A percentile compares a stretch with the other conserved stretches of the same genome.
phyloP scores from a whole-genome alignment of 257 asterid genomes.

The Thymus quinquecostatus region DNA sequence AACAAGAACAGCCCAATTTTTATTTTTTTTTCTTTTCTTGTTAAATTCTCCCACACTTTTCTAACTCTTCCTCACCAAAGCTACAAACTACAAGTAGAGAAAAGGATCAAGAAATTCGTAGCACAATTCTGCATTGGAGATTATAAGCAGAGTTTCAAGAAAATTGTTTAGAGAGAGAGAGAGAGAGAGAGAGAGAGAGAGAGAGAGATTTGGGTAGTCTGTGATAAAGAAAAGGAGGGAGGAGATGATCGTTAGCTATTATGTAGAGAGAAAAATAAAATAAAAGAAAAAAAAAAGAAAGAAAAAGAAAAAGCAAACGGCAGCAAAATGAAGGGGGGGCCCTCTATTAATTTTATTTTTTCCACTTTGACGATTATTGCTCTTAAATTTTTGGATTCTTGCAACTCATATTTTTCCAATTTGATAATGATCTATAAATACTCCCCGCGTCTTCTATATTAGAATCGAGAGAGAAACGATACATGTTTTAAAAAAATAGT shows the following conservation, averaged over 20 bases:
- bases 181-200: conserved; percentile 7
- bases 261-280: conserved; percentile 5
- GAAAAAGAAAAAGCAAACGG: conserved; percentile 36
- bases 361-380: conserved; percentile 35
- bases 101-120: conserved; percentile 23
- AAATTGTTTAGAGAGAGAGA: not conserved
- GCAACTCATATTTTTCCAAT: conserved; percentile 25
- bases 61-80: conserved; percentile 13
- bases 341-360: conserved; percentile 34
- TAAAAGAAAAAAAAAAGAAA: conserved; percentile 18
- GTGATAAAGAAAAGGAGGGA: conserved; percentile 2
- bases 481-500: no score
- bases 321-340: conserved; percentile 42
- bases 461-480: no score
- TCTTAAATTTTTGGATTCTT: conserved; percentile 45
- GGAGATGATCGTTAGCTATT: conserved; percentile 24
- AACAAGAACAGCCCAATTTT: conserved; percentile 38
- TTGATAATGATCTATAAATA: conserved; percentile 13
- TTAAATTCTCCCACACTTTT: not conserved
- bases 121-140: conserved; percentile 34
- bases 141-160: not conserved
- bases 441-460: no score
- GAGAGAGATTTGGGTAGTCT: conserved; percentile 12
- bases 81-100: conserved; percentile 14
- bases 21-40: not conserved